Evolutionary conservation across 768 basidiomycete species (phyloP).

Genomic region (Pulveroboletus sp.): DNA sequence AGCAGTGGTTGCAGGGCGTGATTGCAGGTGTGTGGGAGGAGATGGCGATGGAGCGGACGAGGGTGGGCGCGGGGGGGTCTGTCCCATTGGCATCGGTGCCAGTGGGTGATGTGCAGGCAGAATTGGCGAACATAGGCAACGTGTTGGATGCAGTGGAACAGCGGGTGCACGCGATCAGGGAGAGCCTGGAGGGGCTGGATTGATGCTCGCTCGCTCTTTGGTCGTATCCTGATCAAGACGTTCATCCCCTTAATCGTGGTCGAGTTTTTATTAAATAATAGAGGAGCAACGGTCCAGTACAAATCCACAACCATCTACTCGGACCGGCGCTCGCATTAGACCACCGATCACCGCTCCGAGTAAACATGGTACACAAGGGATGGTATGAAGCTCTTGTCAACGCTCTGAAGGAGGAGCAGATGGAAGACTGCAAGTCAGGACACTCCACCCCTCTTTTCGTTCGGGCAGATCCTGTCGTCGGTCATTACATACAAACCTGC

Average conservation of each 20-base stretch:
- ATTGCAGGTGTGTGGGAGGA: conserved; percentile 73
- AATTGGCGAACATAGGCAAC: conserved; percentile 43
- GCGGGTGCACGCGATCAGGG: conserved; percentile 45
- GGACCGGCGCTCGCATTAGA: no score
- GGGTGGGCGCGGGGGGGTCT: conserved; percentile 10
- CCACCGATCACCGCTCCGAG: no score
- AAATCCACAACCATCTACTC: no score
- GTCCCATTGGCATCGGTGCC: conserved; percentile 18
- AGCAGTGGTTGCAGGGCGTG: conserved; percentile 70
- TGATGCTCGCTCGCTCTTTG: conserved; percentile 3
- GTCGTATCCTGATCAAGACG: neutral
- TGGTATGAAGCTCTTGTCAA: conserved; percentile 46
- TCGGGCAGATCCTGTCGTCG: neutral
- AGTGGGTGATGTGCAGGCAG: conserved; percentile 38
- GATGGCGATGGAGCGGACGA: conserved; percentile 43
- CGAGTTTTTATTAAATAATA: no score
- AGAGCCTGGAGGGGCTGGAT: conserved; percentile 35
- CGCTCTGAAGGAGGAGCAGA: conserved; percentile 30
- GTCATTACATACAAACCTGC: neutral
- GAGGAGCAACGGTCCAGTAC: no score
- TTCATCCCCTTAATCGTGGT: no score
- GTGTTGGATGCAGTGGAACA: conserved; percentile 57
- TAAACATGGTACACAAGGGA: conserved; percentile 23
- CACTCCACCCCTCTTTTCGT: no score
- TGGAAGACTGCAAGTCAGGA: conserved; percentile 34